Conservation (phyloP, 129 eudicot species). For the Smallanthus sonchifolius region DNA sequence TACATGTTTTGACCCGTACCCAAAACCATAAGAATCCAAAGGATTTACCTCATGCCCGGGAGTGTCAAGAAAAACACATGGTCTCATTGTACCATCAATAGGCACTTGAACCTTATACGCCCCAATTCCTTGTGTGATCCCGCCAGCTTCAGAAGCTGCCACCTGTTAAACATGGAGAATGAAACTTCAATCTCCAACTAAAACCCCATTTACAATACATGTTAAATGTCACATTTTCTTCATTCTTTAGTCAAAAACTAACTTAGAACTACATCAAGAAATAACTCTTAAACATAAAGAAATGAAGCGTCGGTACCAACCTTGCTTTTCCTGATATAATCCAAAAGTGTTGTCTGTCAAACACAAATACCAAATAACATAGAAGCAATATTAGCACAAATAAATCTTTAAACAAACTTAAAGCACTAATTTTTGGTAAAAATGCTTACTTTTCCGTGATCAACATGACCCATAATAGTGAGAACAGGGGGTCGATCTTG, state of each 20-base stretch:
- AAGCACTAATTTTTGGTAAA: constrained; percentile 8
- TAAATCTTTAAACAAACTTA: not conserved
- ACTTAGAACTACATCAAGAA: constrained; percentile 2
- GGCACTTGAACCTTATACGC: constrained; percentile 94
- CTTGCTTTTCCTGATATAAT: constrained; percentile 85
- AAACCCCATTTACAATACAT: constrained; percentile 1
- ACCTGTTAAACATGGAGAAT: constrained; percentile 51
- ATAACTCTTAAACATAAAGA: not conserved
- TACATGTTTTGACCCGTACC: not conserved
- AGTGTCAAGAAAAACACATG: constrained; percentile 95
- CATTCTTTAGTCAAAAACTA: not conserved
- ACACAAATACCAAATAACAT: constrained; percentile 15
- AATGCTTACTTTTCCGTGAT: constrained; percentile 82
- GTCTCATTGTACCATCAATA: constrained; percentile 62
- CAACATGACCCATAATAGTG: constrained; percentile 98
- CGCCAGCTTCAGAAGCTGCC: constrained; percentile 99
- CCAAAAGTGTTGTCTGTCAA: constrained; percentile 92
- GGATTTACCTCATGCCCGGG: constrained; percentile 95
- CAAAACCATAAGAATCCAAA: not conserved
- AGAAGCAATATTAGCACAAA: constrained; percentile 28
- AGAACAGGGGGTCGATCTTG: constrained; percentile 93
- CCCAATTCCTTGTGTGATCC: constrained; percentile 97
- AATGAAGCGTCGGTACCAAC: constrained; percentile 38
- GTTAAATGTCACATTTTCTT: not conserved
- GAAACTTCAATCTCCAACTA: constrained; percentile 18